Evolutionary conservation across 306 rosid genomes (phyloP).

Genomic region (Crotalaria pallida): DNA sequence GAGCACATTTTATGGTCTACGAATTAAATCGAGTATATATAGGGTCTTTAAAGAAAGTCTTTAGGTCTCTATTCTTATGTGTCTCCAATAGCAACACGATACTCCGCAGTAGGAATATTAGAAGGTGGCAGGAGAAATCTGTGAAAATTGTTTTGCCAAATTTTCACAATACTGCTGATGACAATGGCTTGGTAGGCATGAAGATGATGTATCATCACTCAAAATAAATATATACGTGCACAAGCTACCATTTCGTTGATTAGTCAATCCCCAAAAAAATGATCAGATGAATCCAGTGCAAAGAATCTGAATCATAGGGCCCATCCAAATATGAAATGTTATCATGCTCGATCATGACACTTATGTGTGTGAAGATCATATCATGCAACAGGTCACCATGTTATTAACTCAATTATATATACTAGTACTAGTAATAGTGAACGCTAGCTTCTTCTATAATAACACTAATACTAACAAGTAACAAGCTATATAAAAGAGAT

Average conservation of each 20-base stretch:
- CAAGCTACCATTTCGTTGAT: constrained; percentile 31
- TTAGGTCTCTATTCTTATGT: constrained; percentile 33
- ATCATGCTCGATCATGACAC: not conserved
- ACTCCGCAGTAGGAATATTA: constrained; percentile 34
- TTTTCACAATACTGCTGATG: constrained; percentile 24
- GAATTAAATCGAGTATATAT: not conserved
- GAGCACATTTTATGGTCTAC: not conserved
- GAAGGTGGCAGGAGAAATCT: constrained; percentile 28
- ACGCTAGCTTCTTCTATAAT: constrained; percentile 1
- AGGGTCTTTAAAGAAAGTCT: not conserved
- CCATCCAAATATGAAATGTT: constrained; percentile 19
- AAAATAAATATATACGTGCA: not conserved
- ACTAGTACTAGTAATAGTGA: too few relatives aligned
- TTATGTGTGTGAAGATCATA: not conserved
- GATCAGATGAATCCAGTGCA: constrained; percentile 29
- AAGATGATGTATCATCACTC: constrained; percentile 21
- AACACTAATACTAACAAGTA: not conserved
- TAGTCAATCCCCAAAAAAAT: constrained; percentile 44
- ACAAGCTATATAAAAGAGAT: not conserved
- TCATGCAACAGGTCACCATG: not conserved
- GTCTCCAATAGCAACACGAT: constrained; percentile 13
- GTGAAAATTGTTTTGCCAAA: constrained; percentile 33
- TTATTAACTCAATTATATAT: not conserved
- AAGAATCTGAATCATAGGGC: constrained; percentile 26
- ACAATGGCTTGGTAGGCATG: constrained; percentile 6